Base-by-base conservation (phyloP, 1,284 basidiomycete genomes). In the Boletus semigastroideus region DNA sequence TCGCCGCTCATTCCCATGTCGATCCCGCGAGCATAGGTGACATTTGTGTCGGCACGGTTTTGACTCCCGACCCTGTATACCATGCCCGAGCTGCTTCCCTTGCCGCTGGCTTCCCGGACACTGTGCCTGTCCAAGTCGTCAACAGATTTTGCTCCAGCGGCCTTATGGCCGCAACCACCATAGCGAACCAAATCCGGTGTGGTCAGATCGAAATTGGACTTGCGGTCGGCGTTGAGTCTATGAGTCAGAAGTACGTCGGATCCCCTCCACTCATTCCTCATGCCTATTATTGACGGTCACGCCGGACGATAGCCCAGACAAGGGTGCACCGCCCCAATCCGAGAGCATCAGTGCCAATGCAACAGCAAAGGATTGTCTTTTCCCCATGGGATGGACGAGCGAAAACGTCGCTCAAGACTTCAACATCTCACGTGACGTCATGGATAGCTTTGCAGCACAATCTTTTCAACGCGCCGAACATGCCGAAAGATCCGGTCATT, bases 311-410 rank as follows among this genome's bases (percentile, higher is more conserved):
- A 89, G 87, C 61, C 83, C 84, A 1, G 87, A 91, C 64, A 74
- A 75, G 5, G 86, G 85, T 27, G 81, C 81, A 9, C 81, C 82
- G 1, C 56, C 65, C 20, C 80, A 82, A 53, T 87, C 84, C 42
- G 84, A 84, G 50, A 73, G 81, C 11, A 75, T 89, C 31, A 72
- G 77, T 22, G 67, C 65, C 17, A 76, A 84, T 59, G 58, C 69
- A 6, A 68, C 78, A 6, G 77, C 87, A 3, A 75, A 66, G 42
- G 87, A 90, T 59, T 85, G 83, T 57, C 65, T 71, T 28, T 69
- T 83, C 70, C 87, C 87, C 22, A 93, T 93, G 91, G 90, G 91
- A 11, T 92, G 91, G 91, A 92, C 92, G 2, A 87, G 83, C 52
- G 87, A 90, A 68, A 90, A 89, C 13, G 61, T 62, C 7, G 90